Evolutionary conservation across 179 eudicot genomes (phyloP).

Genomic region (Monotropa hypopitys): DNA sequence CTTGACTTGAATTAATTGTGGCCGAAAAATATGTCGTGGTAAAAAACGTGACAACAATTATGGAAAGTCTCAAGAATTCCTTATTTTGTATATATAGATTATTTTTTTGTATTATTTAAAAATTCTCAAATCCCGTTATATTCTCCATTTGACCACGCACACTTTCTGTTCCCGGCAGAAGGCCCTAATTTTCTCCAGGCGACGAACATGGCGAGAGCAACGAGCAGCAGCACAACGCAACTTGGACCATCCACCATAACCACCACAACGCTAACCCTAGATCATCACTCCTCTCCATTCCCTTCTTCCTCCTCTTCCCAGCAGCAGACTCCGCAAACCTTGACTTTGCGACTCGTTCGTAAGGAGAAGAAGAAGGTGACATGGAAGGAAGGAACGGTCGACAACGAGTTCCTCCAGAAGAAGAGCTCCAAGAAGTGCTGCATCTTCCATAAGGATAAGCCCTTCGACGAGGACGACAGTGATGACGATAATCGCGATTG

Average conservation of each 20-base stretch:
- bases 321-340: conserved; percentile 22
- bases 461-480: conserved; percentile 72
- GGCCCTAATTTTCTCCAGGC: neutral
- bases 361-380: conserved; percentile 81
- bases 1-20: no score
- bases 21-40: no score
- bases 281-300: neutral
- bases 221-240: neutral
- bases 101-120: no score
- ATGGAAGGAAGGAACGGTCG: conserved; percentile 78
- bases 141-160: no score
- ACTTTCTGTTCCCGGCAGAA: neutral
- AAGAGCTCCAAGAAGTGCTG: conserved; percentile 83
- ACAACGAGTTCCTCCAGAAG: conserved; percentile 64
- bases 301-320: neutral
- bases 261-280: conserved; percentile 14
- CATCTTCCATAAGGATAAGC: conserved; percentile 8
- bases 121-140: no score
- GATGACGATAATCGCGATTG: conserved; percentile 33
- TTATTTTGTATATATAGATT: no score
- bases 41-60: no score
- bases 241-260: neutral
- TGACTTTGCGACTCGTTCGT: conserved; percentile 50
- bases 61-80: no score
- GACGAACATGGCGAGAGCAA: conserved; percentile 5